phyloP scores from a whole-genome alignment of 768 basidiomycete genomes.

The Trametopsis cervina region DNA sequence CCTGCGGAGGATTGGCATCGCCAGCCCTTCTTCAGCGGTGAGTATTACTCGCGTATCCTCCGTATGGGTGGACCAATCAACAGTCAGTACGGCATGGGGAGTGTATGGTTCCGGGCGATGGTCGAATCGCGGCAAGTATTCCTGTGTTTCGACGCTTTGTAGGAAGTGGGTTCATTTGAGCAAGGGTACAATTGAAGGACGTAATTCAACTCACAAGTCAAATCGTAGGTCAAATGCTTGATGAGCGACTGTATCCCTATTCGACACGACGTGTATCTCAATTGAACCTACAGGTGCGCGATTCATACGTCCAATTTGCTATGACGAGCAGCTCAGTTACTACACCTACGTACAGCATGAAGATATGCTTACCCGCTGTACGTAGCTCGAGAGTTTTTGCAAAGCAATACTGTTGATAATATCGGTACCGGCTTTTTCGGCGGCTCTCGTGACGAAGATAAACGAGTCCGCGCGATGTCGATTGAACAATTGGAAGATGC shows the following conservation, averaged over 20 bases:
- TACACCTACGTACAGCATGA: neutral
- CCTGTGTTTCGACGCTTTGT: constrained; percentile 24
- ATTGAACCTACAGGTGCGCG: constrained; percentile 43
- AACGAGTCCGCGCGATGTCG: constrained; percentile 47
- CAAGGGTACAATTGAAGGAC: constrained; percentile 26
- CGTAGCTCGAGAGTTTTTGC: constrained; percentile 48
- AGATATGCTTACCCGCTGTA: constrained; percentile 37
- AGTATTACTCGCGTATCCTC: constrained; percentile 26
- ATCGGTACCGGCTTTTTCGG: constrained; percentile 37
- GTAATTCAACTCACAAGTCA: constrained; percentile 42
- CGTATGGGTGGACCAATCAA: constrained; percentile 26
- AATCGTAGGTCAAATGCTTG: constrained; percentile 64
- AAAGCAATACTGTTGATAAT: constrained; percentile 55
- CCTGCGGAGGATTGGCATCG: constrained; percentile 1
- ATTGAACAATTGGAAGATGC: constrained; percentile 52
- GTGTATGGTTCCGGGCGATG: constrained; percentile 14
- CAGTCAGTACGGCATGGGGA: constrained; percentile 11
- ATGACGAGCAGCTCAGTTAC: neutral
- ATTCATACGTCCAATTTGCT: constrained; percentile 59
- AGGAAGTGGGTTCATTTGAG: constrained; percentile 31
- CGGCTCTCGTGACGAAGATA: constrained; percentile 46
- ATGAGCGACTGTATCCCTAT: constrained; percentile 58
- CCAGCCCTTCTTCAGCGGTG: constrained; percentile 5
- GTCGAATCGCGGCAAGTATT: constrained; percentile 19
- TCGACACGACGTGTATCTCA: constrained; percentile 65